Evolutionary conservation across 2,329 filamentous ascomycete species (phyloP), one percentile per base, ranked within the genome.

Genomic region (Samsoniella hepiali): DNA sequence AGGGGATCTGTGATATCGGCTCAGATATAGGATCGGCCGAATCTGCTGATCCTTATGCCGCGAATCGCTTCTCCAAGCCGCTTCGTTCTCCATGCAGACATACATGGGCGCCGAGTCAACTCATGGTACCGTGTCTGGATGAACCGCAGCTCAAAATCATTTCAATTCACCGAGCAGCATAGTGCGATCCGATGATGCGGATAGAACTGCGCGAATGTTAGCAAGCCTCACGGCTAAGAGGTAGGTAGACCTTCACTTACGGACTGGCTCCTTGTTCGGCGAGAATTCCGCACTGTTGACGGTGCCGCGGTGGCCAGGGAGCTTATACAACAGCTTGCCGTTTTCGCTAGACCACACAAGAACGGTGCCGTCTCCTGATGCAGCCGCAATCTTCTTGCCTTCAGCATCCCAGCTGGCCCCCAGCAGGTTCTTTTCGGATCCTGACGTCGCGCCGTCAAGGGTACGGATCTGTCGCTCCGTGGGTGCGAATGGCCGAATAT

Each of bases 231-330:
- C 17, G 56, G 8, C 1, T 53, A 22, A 17, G 8, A 58, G 22
- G 29, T 22, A 22, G 22, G 8, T n/a, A 9, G 13, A 5, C 47
- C 40, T 29, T 57, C 15, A 87, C 91, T 88, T 84, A 97, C 93
- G 84, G 66, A 97, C 90, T 27, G 93, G 92, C 70, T 97, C 93
- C 65, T 89, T 86, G 45, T 85, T 85, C 5, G 94, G 93, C 56
- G 91, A 89, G 73, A 99, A 96, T 69, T 96, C 90, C 62, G 94
- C 94, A 74, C 94, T 93, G 74, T 98, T 99, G 58, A 98, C 95
- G 0, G 91, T 91, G 40, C 94, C 95, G 77, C 93, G 95, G 75
- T 99, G 95, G 1, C 95, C 95, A 1, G 95, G 95, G 59, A 99
- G 82, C 78, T 98, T 98, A 78, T 97, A 96, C 67, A 96, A 76